Evolutionary conservation across 495 filamentous ascomycete species (phyloP).

Genomic region (Lichina pygmaea): DNA sequence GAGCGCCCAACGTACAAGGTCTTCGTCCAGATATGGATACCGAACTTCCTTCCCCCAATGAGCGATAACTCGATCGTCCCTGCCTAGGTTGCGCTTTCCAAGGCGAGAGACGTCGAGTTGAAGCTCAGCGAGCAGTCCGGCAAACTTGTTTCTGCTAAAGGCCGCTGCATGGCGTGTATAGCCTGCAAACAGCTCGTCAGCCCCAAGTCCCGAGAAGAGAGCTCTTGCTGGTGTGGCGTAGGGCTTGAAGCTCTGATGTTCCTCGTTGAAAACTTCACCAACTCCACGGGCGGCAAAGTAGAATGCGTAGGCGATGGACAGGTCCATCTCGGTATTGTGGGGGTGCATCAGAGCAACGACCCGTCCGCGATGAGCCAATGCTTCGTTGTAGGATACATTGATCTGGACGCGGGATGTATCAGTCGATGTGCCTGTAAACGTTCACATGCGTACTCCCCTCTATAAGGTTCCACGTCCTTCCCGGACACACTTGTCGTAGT

Average conservation of each 20-base stretch:
- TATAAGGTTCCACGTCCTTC: conserved; percentile 54
- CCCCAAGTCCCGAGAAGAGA: conserved; percentile 75
- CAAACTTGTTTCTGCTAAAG: conserved; percentile 35
- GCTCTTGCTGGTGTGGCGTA: conserved; percentile 57
- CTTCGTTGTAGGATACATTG: conserved; percentile 59
- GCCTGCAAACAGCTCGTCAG: conserved; percentile 87
- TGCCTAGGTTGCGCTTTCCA: conserved; percentile 74
- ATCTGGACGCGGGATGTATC: conserved; percentile 20
- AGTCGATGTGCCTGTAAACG: background rate
- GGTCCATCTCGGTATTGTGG: conserved; percentile 95
- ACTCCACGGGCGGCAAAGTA: conserved; percentile 76
- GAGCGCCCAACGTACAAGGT: conserved; percentile 58
- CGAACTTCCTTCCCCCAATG: conserved; percentile 76
- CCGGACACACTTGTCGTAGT: conserved; percentile 41
- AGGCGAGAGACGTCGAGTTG: conserved; percentile 66
- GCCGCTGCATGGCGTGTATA: conserved; percentile 68
- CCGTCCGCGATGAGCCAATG: conserved; percentile 33
- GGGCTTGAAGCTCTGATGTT: conserved; percentile 1
- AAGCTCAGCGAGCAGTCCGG: conserved; percentile 56
- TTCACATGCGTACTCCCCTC: conserved; percentile 15
- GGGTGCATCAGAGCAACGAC: conserved; percentile 62
- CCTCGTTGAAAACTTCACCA: conserved; percentile 18
- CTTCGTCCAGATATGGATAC: conserved; percentile 82
- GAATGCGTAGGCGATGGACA: conserved; percentile 79
- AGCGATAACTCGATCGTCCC: conserved; percentile 75